Base-by-base conservation (phyloP, 1,284 basidiomycete species). In the Apiotrichum akiyoshidainum region DNA sequence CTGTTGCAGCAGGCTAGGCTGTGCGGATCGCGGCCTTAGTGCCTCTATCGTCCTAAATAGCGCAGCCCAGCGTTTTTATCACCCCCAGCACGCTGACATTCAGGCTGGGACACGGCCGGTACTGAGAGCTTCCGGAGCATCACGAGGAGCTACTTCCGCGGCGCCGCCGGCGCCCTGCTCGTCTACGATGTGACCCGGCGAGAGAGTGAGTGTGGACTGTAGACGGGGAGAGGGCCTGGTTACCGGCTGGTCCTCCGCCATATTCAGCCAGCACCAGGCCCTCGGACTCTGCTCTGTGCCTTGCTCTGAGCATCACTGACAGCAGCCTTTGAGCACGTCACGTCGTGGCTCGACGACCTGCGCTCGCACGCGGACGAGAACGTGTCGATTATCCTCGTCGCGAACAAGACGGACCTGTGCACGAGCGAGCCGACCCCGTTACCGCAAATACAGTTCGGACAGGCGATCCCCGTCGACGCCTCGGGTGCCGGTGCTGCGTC, bases 161-260 rank as follows among this genome's bases (percentile, higher is more conserved):
- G 93, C 39, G 92, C 94, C 8, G 92, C 92, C 10, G 92, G 91
- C 16, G 90, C 89, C 41, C 85, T 98, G 56, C 83, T 98, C 31
- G 92, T 97, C 3, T 98, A 95, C 78, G 93, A 97, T 77, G 95
- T 97, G 69, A 95, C 94, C 52, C 87, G 87, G 89, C 57, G 73
- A 48, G 71, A 72, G 40, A 67, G 74, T 76, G 58, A 67, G 73
- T 70, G 16, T 5, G 14, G 12, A 37, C 37, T 37, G 37, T 7
- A 31, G 26, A 31, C 3, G 3, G 4, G 26, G 26, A 31, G 26
- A 31, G 26, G 26, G 4, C 26, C 3, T 31, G 26, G 26, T 31
- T 31, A 6, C 33, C 34, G n/a, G 40, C 19, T 22, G 26, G 3
- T 7, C 26, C 4, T 7, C 26, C 7, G 3, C 26, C 26, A 4